Evolutionary conservation across 768 basidiomycete species (phyloP), one percentile per base, ranked within the genome.

Genomic region (Lanmaoa pseudosensibilis): DNA sequence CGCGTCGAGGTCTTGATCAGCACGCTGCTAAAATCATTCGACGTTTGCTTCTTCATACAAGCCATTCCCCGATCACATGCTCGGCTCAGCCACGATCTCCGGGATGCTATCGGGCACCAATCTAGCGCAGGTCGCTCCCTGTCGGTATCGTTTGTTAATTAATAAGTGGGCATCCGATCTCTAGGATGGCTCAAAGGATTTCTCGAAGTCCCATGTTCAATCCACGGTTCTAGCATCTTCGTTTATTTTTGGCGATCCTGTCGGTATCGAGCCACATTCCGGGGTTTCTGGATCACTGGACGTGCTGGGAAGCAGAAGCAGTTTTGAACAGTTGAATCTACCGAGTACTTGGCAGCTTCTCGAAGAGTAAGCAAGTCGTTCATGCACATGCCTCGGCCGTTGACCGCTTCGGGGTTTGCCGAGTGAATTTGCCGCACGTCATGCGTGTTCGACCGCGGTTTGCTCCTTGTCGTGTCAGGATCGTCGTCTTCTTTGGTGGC

Each of bases 201-300:
- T 27, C 27, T 27, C 5, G 27, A 27, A 27, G 76, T 77, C 76
- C 73, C 72, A 69, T 73, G 74, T 77, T 77, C 75, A 73, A 77
- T 74, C 73, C 77, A 75, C 74, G 73, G 76, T 76, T 69, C 66
- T 75, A 76, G 74, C 76, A 79, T 66, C 25, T 46, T 45, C 18
- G 34, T 18, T 23, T 18, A n/a, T 30, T 19, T 32, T 46, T n/a
- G 30, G 23, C 10, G 40, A 51, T 46, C 16, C 18, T 46, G 19
- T 54, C 18, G 21, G 16, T 36, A n/a, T 27, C 9, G 11, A 11
- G 27, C 5, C 3, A n/a, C 46, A 23, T 10, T 39, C 45, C 34
- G 57, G 48, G 21, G 30, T 44, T 23, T 44, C 37, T 38, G 46
- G 46, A 50, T 27, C 40, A 30, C 45, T 15, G n/a, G 46, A 49